These are phyloP conservation scores for Gynandropsis gynandra DNA, from an alignment of 345 rosid genomes.

Conservation along the genomic window DNA sequence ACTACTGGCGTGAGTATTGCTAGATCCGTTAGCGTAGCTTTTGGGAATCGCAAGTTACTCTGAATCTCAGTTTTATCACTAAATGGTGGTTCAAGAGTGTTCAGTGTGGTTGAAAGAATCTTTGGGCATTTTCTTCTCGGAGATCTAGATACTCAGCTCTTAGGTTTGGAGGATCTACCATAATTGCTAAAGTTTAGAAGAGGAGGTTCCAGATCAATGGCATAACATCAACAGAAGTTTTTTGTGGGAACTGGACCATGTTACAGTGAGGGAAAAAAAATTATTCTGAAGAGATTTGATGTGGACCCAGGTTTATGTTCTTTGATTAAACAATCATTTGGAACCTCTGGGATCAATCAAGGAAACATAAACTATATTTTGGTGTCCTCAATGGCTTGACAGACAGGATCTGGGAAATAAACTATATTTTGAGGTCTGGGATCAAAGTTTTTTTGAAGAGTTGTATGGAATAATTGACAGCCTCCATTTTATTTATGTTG, in stretches of 20 bases:
- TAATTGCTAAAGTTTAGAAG: too few relatives aligned
- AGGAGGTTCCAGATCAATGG: too few relatives aligned
- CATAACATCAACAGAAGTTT: neutral
- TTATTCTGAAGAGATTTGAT: slow-evolving; percentile 11
- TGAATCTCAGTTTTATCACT: neutral
- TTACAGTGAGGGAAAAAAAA: neutral
- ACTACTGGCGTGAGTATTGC: too few relatives aligned
- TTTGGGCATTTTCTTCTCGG: too few relatives aligned
- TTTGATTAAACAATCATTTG: slow-evolving; percentile 12
- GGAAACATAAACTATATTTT: neutral
- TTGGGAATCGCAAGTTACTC: neutral
- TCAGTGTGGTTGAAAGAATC: slow-evolving; percentile 10
- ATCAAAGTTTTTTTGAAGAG: slow-evolving; percentile 14
- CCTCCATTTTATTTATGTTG: slow-evolving; percentile 3
- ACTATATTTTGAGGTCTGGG: slow-evolving; percentile 1
- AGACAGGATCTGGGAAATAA: neutral
- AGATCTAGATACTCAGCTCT: too few relatives aligned
- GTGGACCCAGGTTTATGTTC: slow-evolving; percentile 20
- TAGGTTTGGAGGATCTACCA: too few relatives aligned
- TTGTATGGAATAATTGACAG: neutral
- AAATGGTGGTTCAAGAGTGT: slow-evolving; percentile 8
- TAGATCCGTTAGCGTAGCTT: slow-evolving; percentile 16
- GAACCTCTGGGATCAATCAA: slow-evolving; percentile 12
- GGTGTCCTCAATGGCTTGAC: slow-evolving; percentile 5
- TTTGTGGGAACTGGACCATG: slow-evolving; percentile 3